phyloP scores from a whole-genome alignment of 139 green algal species.

The Nannochloris sp. region DNA sequence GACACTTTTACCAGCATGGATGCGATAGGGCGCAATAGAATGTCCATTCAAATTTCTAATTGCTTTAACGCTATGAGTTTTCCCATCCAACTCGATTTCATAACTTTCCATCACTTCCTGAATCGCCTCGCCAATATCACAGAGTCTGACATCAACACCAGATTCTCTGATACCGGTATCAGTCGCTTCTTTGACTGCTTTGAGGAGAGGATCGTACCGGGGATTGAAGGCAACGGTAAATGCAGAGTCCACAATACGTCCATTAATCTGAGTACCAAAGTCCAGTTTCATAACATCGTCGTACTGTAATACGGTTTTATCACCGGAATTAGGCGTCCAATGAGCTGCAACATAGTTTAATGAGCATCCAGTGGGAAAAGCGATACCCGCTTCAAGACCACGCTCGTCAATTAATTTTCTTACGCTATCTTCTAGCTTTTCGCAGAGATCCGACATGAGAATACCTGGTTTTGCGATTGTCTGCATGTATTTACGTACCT shows the following conservation, averaged over 20 bases:
- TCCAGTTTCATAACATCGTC: conserved; percentile 99
- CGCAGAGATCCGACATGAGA: conserved; percentile 81
- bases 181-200: conserved; percentile 88
- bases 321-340: conserved; percentile 95
- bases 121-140: conserved; percentile 90
- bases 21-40: conserved; percentile 92
- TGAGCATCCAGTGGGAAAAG: conserved; percentile 89
- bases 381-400: conserved; percentile 86
- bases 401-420: conserved; percentile 82
- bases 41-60: conserved; percentile 97
- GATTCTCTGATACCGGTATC: conserved; percentile 78
- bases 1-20: conserved; percentile 90
- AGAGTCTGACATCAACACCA: conserved; percentile 94
- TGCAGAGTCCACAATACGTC: conserved; percentile 93
- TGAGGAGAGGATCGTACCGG: conserved; percentile 79
- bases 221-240: conserved; percentile 97
- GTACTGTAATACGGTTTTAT: conserved; percentile 96
- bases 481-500: conserved; percentile 85
- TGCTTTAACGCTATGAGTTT: conserved; percentile 67
- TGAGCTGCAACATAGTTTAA: conserved; percentile 96
- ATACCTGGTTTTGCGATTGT: conserved; percentile 90
- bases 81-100: conserved; percentile 93
- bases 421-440: conserved; percentile 86
- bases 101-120: conserved; percentile 93
- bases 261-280: conserved; percentile 84